Percentiles rank a stretch among this genome's conserved stretches.
These are phyloP conservation scores for Rhizopus arrhizus DNA, from an alignment of 371 early-diverging fungal species.

Conservation along the genomic window DNA sequence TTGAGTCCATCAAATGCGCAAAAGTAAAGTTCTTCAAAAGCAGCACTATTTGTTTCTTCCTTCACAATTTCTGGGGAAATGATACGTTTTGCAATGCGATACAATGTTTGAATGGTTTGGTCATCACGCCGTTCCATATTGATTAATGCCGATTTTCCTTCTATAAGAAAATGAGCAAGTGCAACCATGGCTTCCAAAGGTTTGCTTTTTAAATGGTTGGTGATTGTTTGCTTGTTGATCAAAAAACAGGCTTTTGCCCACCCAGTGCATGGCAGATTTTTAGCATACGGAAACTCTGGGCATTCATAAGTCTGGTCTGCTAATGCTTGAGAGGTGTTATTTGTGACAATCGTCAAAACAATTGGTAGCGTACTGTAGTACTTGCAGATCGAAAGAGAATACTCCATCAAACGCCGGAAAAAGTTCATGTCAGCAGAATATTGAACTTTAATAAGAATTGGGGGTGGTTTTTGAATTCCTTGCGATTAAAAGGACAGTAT, in stretches of 20 bases:
- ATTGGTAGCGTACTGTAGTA: slow-evolving; percentile 7
- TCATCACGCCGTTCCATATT: slow-evolving; percentile 21
- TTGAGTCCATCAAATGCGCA: slow-evolving; percentile 12
- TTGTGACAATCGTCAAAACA: neutral
- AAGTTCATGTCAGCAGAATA: slow-evolving; percentile 9
- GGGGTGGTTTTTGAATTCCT: slow-evolving; percentile 11
- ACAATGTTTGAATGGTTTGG: slow-evolving; percentile 20
- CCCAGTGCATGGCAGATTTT: slow-evolving; percentile 16
- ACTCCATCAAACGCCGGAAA: slow-evolving; percentile 12
- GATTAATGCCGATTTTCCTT: slow-evolving; percentile 19
- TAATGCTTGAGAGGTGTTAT: slow-evolving; percentile 13
- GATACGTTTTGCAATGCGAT: slow-evolving; percentile 23
- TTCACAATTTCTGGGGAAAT: slow-evolving; percentile 18
- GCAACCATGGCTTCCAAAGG: slow-evolving; percentile 24
- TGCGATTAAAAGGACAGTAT: slow-evolving; percentile 10
- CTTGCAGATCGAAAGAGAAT: slow-evolving; percentile 8
- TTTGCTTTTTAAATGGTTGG: slow-evolving; percentile 8
- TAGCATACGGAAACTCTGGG: slow-evolving; percentile 9
- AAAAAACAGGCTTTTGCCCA: slow-evolving; percentile 21
- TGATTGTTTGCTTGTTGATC: slow-evolving; percentile 19
- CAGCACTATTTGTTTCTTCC: slow-evolving; percentile 16
- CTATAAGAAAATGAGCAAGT: slow-evolving; percentile 24
- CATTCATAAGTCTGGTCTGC: slow-evolving; percentile 12
- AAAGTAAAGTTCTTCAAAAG: slow-evolving; percentile 16
- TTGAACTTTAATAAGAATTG: slow-evolving; percentile 16